Evolutionary conservation across 495 filamentous ascomycete genomes (phyloP), one percentile per base, ranked within the genome.

Genomic region (Aspergillus saccharolyticus): DNA sequence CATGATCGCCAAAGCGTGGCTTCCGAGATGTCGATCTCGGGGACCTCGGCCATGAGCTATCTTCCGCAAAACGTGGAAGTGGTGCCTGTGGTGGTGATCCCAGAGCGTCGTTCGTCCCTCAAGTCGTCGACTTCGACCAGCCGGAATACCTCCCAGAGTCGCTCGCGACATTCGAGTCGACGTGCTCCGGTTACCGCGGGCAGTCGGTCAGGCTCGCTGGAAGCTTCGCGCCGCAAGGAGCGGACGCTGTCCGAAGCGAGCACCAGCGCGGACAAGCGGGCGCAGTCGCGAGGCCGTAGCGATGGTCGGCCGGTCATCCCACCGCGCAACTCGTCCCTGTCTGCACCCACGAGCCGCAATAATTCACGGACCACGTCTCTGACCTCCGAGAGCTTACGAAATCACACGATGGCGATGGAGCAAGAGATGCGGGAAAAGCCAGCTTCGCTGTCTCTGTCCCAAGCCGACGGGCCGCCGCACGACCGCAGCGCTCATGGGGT

Each of bases 31-130:
- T 85, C 85, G 8, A 65, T 70, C 28, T 83, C 76, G 49, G 78
- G 77, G n/a, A 78, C 78, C 44, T 79, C 79, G 3, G 70, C 68
- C 7, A 54, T 65, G 17, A 74, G 69, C 30, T 82, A 75, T 52
- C 78, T 77, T 14, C 74, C 78, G n/a, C 74, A 78, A 28, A 62
- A 63, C 10, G 56, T 68, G 19, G 83, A 86, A 47, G 76, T 84
- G 5, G 86, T 88, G 52, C 86, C 86, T 5, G 87, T 90, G 49
- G 82, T 89, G 16, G 81, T 90, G 18, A 82, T 90, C 43, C 89
- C 89, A 14, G 79, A 89, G 44, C 78, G 88, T 43, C 77, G 70
- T 19, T 83, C 87, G 12, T 90, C 88, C 14, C 68, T 87, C 10
- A 82, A 80, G 45, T 83, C 82, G 44, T 71, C 73, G 19, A 63